phyloP scores from a whole-genome alignment of 108 stramenopile species.

The Stephanodiscus minutulus region DNA sequence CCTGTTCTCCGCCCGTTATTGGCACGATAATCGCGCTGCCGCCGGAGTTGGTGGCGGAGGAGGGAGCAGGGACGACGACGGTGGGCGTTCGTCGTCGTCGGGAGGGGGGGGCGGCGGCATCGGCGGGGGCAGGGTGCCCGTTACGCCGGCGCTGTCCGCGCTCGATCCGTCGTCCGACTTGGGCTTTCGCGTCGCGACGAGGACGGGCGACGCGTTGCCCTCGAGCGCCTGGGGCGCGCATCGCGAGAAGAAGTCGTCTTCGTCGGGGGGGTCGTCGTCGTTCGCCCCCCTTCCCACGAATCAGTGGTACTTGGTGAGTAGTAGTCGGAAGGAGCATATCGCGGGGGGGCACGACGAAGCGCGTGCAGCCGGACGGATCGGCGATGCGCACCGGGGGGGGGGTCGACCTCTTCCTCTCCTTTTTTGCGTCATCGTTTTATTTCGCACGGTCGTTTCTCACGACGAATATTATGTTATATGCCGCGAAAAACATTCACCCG shows the following conservation, averaged over 20 bases:
- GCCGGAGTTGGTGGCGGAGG: not conserved
- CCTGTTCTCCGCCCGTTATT: constrained; percentile 11
- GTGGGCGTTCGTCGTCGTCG: not conserved
- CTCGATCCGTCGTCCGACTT: constrained; percentile 37
- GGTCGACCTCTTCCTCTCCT: too few species aligned
- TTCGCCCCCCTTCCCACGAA: constrained; percentile 76
- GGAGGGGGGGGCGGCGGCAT: not conserved
- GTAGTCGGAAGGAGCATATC: not conserved
- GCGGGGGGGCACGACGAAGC: too few species aligned
- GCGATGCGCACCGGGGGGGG: too few species aligned
- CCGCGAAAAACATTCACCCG: too few species aligned
- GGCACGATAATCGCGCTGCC: constrained; percentile 1
- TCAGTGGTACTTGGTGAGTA: constrained; percentile 72
- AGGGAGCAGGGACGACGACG: not conserved
- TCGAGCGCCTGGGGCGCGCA: constrained; percentile 40
- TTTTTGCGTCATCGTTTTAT: too few species aligned
- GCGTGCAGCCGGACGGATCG: too few species aligned
- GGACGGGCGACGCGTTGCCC: constrained; percentile 43
- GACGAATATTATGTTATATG: too few species aligned
- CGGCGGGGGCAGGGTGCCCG: constrained; percentile 28
- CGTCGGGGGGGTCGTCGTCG: not conserved
- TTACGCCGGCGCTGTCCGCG: constrained; percentile 34
- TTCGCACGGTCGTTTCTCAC: too few species aligned
- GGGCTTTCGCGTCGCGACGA: constrained; percentile 36
- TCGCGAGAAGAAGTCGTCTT: constrained; percentile 1